A percentile compares a stretch with the other conserved stretches of the same genome.
Conservation (phyloP, 2,329 filamentous ascomycete genomes). For the Colletotrichum limetticola region DNA sequence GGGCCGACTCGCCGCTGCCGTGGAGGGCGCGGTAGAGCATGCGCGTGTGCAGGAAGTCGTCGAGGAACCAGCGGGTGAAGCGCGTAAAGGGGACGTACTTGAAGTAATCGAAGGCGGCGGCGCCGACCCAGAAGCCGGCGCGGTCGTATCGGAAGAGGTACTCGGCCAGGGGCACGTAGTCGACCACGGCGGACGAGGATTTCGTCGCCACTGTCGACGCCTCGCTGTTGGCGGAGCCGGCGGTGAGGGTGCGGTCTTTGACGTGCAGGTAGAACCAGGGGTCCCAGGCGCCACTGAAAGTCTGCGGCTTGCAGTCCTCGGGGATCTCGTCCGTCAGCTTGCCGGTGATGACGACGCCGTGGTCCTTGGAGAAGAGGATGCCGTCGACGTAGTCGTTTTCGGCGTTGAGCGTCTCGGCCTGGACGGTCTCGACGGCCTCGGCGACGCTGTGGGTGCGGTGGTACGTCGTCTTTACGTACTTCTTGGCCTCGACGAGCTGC, state of each 20-base stretch:
- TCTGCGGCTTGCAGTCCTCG: slow-evolving; percentile 58
- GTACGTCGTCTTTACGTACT: slow-evolving; percentile 73
- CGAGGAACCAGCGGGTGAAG: slow-evolving; percentile 74
- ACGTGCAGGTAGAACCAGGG: slow-evolving; percentile 84
- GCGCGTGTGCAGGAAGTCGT: slow-evolving; percentile 79
- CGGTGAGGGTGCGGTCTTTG: slow-evolving; percentile 52
- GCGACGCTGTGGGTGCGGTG: slow-evolving; percentile 60
- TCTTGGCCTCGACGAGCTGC: slow-evolving; percentile 67
- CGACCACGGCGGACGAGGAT: slow-evolving; percentile 45
- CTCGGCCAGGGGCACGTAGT: slow-evolving; percentile 75
- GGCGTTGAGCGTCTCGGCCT: slow-evolving; percentile 54
- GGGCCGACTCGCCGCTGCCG: slow-evolving; percentile 71
- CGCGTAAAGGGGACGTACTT: slow-evolving; percentile 70
- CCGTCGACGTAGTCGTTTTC: slow-evolving; percentile 78
- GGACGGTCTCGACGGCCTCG: slow-evolving; percentile 60
- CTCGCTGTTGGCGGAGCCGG: slow-evolving; percentile 36
- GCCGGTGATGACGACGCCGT: slow-evolving; percentile 75
- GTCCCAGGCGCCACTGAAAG: slow-evolving; percentile 68
- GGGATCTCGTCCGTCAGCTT: slow-evolving; percentile 66
- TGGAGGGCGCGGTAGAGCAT: slow-evolving; percentile 81
- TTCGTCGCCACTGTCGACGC: background rate
- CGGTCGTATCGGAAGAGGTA: slow-evolving; percentile 84
- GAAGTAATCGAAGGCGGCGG: slow-evolving; percentile 75
- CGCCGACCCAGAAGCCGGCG: slow-evolving; percentile 79
- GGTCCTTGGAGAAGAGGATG: slow-evolving; percentile 71